phyloP scores from a whole-genome alignment of 176 grass and related monocot species.

The Hordeum marinum region DNA sequence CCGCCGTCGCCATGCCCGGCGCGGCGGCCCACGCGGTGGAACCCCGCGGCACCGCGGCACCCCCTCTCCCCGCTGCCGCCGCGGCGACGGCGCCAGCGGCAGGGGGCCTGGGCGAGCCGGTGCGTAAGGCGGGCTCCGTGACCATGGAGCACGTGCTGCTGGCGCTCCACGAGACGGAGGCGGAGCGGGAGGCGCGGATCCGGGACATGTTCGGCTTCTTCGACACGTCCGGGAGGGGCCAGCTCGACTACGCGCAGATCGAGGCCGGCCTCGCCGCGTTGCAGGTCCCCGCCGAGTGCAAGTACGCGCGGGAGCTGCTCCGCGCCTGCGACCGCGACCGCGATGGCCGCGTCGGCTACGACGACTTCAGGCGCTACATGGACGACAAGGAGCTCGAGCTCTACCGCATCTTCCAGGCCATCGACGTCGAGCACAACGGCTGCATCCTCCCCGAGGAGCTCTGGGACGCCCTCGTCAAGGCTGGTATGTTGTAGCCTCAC shows the following conservation, averaged over 20 bases:
- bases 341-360: conserved; percentile 78
- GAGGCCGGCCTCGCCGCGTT: conserved; percentile 76
- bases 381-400: conserved; percentile 98
- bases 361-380: conserved; percentile 91
- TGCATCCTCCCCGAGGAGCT: conserved; percentile 98
- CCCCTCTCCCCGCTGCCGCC: neutral
- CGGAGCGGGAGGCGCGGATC: conserved; percentile 89
- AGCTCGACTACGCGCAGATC: conserved; percentile 93
- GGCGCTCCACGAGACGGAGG: conserved; percentile 76
- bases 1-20: conserved; percentile 56
- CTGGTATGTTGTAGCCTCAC: conserved; percentile 47
- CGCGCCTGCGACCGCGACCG: conserved; percentile 85
- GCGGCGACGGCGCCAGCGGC: neutral
- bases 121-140: conserved; percentile 57
- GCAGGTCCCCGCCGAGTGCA: conserved; percentile 73
- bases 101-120: conserved; percentile 41
- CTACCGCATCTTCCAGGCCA: conserved; percentile 98
- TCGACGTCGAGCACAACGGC: conserved; percentile 92
- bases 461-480: conserved; percentile 91
- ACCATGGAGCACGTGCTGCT: conserved; percentile 92
- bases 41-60: neutral
- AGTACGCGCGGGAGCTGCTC: conserved; percentile 88
- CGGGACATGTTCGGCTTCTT: conserved; percentile 84
- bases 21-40: conserved; percentile 49
- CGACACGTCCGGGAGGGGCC: conserved; percentile 57